Evolutionary conservation across 345 rosid genomes (phyloP).

Genomic region (Brassica juncea): DNA sequence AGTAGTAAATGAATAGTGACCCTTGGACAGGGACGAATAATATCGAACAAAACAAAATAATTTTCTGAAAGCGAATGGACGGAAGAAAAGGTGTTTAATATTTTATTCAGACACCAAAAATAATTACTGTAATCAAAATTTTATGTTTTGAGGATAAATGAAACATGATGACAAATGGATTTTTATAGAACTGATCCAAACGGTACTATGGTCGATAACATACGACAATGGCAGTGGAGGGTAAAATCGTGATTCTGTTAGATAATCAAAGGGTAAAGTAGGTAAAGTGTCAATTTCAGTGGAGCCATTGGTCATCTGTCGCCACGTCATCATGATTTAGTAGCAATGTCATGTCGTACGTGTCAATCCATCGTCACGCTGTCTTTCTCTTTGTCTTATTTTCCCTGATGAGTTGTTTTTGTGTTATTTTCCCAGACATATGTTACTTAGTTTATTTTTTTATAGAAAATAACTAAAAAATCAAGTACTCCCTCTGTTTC

Average conservation of each 20-base stretch:
- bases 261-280: slow-evolving; percentile 15
- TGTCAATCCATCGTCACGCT: slow-evolving; percentile 24
- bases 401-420: background rate
- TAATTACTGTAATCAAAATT: background rate
- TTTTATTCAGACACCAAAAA: background rate
- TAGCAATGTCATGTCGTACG: slow-evolving; percentile 29
- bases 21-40: slow-evolving; percentile 31
- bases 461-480: too few relatives aligned
- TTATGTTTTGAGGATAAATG: slow-evolving; percentile 29
- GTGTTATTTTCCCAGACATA: background rate
- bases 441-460: background rate
- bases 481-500: too few relatives aligned
- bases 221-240: slow-evolving; percentile 26
- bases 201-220: slow-evolving; percentile 22
- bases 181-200: slow-evolving; percentile 23
- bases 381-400: background rate
- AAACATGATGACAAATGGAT: slow-evolving; percentile 28
- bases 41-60: slow-evolving; percentile 36
- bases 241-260: background rate
- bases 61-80: slow-evolving; percentile 37
- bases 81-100: slow-evolving; percentile 6
- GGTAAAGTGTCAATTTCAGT: slow-evolving; percentile 24
- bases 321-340: slow-evolving; percentile 25
- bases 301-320: slow-evolving; percentile 26
- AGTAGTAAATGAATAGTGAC: slow-evolving; percentile 26